phyloP scores from a whole-genome alignment of 2,329 filamentous ascomycete species.

The Diaporthe sp. region DNA sequence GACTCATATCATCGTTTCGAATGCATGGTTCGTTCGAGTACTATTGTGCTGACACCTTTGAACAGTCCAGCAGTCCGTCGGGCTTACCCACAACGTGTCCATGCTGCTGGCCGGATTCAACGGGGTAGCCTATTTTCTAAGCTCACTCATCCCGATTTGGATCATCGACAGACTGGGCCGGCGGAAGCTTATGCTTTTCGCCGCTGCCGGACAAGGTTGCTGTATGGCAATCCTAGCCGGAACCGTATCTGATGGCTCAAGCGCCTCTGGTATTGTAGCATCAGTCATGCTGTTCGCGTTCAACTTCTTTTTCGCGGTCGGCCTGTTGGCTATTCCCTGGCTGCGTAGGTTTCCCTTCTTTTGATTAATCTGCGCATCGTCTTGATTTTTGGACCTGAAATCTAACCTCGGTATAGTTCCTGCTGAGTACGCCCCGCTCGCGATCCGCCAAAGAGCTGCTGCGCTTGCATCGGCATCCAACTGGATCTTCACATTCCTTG shows the following conservation, averaged over 20 bases:
- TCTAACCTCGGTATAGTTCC: conserved; percentile 42
- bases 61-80: conserved; percentile 47
- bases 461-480: conserved; percentile 52
- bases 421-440: conserved; percentile 54
- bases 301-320: conserved; percentile 44
- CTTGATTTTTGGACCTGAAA: background rate
- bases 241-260: conserved; percentile 39
- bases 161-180: conserved; percentile 72
- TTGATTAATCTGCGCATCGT: background rate
- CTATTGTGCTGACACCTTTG: conserved; percentile 40
- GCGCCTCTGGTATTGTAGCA: conserved; percentile 38
- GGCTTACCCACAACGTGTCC: conserved; percentile 64
- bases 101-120: conserved; percentile 67
- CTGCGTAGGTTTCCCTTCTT: conserved; percentile 32
- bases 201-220: conserved; percentile 41
- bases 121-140: conserved; percentile 59
- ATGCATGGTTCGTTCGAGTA: conserved; percentile 38
- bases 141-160: conserved; percentile 69
- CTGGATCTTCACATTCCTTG: conserved; percentile 39
- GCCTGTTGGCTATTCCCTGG: conserved; percentile 42
- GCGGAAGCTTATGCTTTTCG: conserved; percentile 42
- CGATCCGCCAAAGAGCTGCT: conserved; percentile 50
- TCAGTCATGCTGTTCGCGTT: conserved; percentile 42
- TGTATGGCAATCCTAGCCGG: conserved; percentile 41
- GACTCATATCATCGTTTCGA: conserved; percentile 38